Base-by-base conservation (phyloP, 2,329 filamentous ascomycete genomes). In the Sporothrix pallida region DNA sequence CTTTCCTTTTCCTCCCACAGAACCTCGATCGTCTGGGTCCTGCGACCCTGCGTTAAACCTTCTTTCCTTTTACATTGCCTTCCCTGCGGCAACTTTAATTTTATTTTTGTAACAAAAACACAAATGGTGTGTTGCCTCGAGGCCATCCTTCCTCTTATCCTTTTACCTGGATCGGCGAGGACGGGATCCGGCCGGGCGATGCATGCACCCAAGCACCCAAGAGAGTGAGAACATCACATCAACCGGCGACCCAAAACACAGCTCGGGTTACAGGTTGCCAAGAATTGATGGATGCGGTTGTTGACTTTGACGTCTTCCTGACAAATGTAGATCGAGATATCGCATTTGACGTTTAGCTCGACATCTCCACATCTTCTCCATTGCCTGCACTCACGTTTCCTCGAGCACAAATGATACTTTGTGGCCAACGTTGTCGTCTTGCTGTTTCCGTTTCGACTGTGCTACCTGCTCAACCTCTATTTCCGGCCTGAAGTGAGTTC, bases 141-240 rank as follows among this genome's bases (percentile, higher is more conserved):
- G n/a, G 15, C 17, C 37, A 42, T 46, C 44, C 44, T 26, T 44
- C 23, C n/a, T 15, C 26, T 6, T 17, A 20, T n/a, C 65, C 23
- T 31, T 50, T 52, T 26, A 68, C 63, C 63, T 68, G 63, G 65
- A 69, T 37, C 65, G 65, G 65, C 6, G 23, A 67, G 42, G 17
- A 54, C 23, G 48, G 46, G 65, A 69, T 20, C 65, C 65, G 65
- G 46, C 65, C 65, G 20, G 37, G 65, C 63, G 44, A 50, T 67
- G 46, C 48, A 54, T 48, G 46, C 65, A 69, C 26, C 42, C 46
- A 44, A 67, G 15, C 15, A 50, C 52, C 46, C 23, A 69, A 48
- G 42, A 65, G 37, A 65, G 13, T 2, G 42, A 48, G 44, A n/a
- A 44, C 42, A 67, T 26, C 42, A 26, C 62, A 67, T 48, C 20